Evolutionary conservation across 495 filamentous ascomycete species (phyloP).

Genomic region (Lophiostoma macrostomum): DNA sequence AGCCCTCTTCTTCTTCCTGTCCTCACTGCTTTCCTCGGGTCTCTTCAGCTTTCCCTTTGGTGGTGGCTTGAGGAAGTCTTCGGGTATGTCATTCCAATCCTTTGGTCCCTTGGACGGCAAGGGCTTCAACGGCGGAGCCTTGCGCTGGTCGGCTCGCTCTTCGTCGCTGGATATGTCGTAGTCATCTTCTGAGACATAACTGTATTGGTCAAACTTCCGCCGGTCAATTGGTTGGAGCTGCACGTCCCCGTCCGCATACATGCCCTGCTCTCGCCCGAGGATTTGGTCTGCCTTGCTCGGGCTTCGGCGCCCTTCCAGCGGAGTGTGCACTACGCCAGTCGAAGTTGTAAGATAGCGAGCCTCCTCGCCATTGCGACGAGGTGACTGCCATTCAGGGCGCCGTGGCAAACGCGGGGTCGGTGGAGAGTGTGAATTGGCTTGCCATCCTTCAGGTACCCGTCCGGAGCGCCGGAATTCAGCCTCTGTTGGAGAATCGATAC

Average conservation of each 20-base stretch:
- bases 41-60: conserved; percentile 23
- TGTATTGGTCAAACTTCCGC: conserved; percentile 32
- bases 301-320: conserved; percentile 22
- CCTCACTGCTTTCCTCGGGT: not conserved
- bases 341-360: conserved; percentile 29
- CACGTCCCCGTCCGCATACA: conserved; percentile 35
- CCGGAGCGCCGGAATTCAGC: conserved; percentile 24
- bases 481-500: conserved; percentile 30
- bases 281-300: conserved; percentile 35
- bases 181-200: conserved; percentile 25
- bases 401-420: conserved; percentile 25
- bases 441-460: conserved; percentile 22
- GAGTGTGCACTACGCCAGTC: conserved; percentile 15
- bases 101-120: conserved; percentile 15
- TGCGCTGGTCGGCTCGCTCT: conserved; percentile 22
- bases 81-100: conserved; percentile 43
- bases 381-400: conserved; percentile 24
- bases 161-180: conserved; percentile 37
- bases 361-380: conserved; percentile 16
- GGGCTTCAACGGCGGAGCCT: conserved; percentile 19
- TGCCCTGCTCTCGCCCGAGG: conserved; percentile 30
- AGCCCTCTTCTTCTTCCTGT: not conserved
- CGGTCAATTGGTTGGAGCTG: conserved; percentile 35
- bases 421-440: conserved; percentile 19
- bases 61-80: conserved; percentile 33